Percentiles rank a stretch among this genome's conserved stretches.
These are phyloP conservation scores for Jatropha curcas DNA, from an alignment of 345 rosid species.

Conservation along the genomic window DNA sequence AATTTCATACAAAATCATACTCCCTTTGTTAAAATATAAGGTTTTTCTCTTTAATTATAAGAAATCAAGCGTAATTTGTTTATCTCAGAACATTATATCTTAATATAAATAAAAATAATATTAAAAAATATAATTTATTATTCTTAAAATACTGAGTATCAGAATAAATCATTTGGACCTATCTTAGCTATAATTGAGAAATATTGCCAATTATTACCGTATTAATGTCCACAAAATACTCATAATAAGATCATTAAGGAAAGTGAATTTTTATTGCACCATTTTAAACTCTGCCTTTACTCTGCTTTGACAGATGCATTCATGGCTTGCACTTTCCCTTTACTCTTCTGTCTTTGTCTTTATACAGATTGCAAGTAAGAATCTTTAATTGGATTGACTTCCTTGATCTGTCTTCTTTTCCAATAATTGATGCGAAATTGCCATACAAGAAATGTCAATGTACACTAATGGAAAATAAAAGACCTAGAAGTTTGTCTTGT, in stretches of 20 bases:
- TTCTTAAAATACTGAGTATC: no score
- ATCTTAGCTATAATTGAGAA: neutral
- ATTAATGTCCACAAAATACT: neutral
- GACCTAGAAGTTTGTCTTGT: no score
- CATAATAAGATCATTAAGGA: neutral
- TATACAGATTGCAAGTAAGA: neutral
- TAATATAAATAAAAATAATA: no score
- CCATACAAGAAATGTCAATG: no score
- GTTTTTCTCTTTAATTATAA: no score
- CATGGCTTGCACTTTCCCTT: constrained; percentile 8
- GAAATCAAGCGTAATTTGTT: no score
- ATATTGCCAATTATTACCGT: neutral
- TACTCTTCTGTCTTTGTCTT: no score
- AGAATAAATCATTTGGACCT: neutral
- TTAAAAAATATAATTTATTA: no score
- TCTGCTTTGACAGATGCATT: neutral
- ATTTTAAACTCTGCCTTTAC: neutral
- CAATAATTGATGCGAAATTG: neutral
- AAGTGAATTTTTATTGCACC: neutral
- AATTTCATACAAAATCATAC: no score
- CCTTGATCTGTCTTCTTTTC: neutral
- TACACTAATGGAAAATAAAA: no score
- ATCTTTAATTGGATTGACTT: neutral
- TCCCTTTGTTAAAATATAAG: no score
- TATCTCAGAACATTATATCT: no score